Percentiles rank a stretch among this genome's conserved stretches.
Conservation (phyloP, 1,284 basidiomycete genomes). For the Trichosporon sp. region DNA sequence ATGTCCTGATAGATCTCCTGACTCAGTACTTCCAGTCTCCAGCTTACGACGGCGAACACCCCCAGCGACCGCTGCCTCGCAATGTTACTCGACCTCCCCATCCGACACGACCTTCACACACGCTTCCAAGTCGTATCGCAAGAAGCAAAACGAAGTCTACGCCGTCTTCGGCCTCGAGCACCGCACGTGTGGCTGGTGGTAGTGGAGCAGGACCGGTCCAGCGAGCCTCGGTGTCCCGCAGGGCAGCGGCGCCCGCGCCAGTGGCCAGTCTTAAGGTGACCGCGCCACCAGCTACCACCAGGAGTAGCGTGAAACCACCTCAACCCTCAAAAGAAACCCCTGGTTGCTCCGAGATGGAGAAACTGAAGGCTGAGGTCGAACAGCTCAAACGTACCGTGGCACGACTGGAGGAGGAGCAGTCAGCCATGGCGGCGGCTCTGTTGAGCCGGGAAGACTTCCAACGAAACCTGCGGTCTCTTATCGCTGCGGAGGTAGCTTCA, state of each 20-base stretch:
- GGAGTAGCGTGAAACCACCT: background rate
- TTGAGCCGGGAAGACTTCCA: background rate
- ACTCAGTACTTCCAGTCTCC: conserved; percentile 33
- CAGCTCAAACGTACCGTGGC: background rate
- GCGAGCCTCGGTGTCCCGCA: background rate
- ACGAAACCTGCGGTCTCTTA: background rate
- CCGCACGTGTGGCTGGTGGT: background rate
- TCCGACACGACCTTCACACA: background rate
- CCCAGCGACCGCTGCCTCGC: background rate
- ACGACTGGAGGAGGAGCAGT: background rate
- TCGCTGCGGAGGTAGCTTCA: background rate
- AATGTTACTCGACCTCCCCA: background rate
- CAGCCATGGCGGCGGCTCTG: background rate
- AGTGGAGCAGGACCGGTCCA: background rate
- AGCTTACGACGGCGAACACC: conserved; percentile 8
- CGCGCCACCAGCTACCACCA: background rate
- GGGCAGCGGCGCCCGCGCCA: background rate
- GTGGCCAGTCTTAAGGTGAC: background rate
- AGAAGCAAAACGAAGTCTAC: background rate
- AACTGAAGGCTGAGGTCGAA: background rate
- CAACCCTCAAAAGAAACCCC: background rate
- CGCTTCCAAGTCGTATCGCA: background rate
- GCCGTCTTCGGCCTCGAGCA: background rate
- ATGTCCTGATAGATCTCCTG: conserved; percentile 31
- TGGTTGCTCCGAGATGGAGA: background rate